Evolutionary conservation across 768 basidiomycete species (phyloP), one percentile per base, ranked within the genome.

Genomic region (Suillus weaverae): DNA sequence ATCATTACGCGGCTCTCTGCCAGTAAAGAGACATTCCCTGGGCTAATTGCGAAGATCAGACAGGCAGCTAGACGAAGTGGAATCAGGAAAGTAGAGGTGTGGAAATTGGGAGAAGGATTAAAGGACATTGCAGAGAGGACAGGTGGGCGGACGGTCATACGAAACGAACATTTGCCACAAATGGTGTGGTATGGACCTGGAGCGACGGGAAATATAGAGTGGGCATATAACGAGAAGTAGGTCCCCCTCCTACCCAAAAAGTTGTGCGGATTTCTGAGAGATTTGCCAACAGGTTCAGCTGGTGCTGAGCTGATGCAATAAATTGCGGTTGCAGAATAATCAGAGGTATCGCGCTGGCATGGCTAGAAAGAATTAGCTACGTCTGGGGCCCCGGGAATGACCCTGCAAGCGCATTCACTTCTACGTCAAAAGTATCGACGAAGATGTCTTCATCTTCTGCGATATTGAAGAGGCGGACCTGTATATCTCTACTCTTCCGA

Each of bases 401-500:
- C 44, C 81, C 81, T 18, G 86, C 85, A 18, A 77, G 71, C 26
- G 62, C 67, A 35, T 22, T 66, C 18, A 65, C 63, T 18, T 80
- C 81, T 62, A 89, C 95, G 85, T 81, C 85, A 0, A 89, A 88
- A 70, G 85, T 82, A 90, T 97, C 70, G 83, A 80, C 14, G 89
- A 94, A 70, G 92, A 95, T 70, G 91, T 94, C 81, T 95, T 89
- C 77, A 86, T 82, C 68, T 87, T 93, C 69, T 89, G 92, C 68
- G 90, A 89, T 71, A 74, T 97, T 65, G 89, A 90, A 38, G 97
- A 97, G 76, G 95, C 92, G 18, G 93, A 94, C 69, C 85, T 85
- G 35, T 96, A 96, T 81, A 94, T 96, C 79, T 83, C 85, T 61
- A 84, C 81, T 22, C 82, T 98, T 32, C 89, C 92, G 7, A 77